Evolutionary conservation across 805 yeast genomes (phyloP), one percentile per base, ranked within the genome.

Genomic region (Wickerhamomyces kurtzmanii): DNA sequence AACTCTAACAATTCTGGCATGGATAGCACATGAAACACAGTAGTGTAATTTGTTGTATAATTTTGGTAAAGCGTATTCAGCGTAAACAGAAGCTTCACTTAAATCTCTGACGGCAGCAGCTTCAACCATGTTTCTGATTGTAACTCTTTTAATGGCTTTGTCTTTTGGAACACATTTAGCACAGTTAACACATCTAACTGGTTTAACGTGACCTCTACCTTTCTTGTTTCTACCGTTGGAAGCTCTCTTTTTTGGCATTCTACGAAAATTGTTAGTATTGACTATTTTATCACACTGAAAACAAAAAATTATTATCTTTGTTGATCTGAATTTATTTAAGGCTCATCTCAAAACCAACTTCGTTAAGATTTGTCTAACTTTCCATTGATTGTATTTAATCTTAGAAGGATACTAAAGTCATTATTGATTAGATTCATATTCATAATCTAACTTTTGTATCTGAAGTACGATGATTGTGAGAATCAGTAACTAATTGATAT

Each of bases 181-280:
- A 73, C 99, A 91, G 96, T 91, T 91, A 62, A 86, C 82, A 78
- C 99, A 91, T 82, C 99, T 87, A 61, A 89, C 96, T 65, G 95
- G 94, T 71, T 83, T 84, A 70, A 84, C 96, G 95, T 91, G 97
- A 66, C 99, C 99, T 85, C 99, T 91, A 67, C 97, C 97, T 76
- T 86, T 87, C 93, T 91, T 91, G 93, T 91, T 91, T 79, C 99
- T 89, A 80, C 99, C 99, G 96, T 87, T 86, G 91, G 96, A 86
- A 70, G 97, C 86, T 87, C 99, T 89, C 97, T 91, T 91, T 85
- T 91, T 91, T 71, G 98, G 97, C 99, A 91, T 91, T 48, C 67
- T 46, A 16, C 13, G 7, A 23, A 13, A n/a, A 8, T 21, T 34
- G 46, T 41, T 43, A 45, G 46, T 43, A 38, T 15, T n/a, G n/a